Conservation (phyloP, 2,329 filamentous ascomycete species). For the Madurella mycetomatis region DNA sequence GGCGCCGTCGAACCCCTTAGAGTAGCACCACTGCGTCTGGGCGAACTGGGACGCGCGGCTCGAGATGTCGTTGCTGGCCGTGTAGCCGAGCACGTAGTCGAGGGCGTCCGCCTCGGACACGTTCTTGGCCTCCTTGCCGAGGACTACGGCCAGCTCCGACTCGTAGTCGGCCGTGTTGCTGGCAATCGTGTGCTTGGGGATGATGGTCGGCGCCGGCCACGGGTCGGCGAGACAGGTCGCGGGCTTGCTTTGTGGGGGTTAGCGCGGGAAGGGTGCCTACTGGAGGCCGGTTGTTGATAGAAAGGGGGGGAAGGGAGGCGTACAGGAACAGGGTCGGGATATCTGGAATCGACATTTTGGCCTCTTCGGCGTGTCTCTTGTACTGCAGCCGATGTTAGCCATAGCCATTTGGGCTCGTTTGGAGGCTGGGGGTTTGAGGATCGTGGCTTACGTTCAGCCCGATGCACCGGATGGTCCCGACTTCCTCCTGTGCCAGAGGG, state of each 20-base stretch:
- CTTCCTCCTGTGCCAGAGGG: slow-evolving; percentile 44
- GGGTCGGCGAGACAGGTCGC: slow-evolving; percentile 50
- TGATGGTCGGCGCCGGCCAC: slow-evolving; percentile 45
- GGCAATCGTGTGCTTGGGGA: slow-evolving; percentile 50
- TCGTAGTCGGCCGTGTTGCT: slow-evolving; percentile 56
- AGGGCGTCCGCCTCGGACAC: slow-evolving; percentile 53
- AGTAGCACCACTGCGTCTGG: slow-evolving; percentile 54
- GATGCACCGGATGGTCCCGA: slow-evolving; percentile 56
- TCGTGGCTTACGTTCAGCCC: slow-evolving; percentile 45
- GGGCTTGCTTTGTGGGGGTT: slow-evolving; percentile 41
- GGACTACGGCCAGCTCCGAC: slow-evolving; percentile 54
- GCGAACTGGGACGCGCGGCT: slow-evolving; percentile 52
- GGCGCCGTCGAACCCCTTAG: slow-evolving; percentile 55
- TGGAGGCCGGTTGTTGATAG: not conserved
- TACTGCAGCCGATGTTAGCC: slow-evolving; percentile 30
- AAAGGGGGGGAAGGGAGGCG: too few relatives aligned
- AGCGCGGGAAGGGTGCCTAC: not conserved
- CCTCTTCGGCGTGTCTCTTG: slow-evolving; percentile 47
- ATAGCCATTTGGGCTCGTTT: not conserved
- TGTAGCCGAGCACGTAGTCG: slow-evolving; percentile 59
- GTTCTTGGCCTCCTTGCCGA: slow-evolving; percentile 49
- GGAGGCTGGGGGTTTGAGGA: not conserved
- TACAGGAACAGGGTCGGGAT: slow-evolving; percentile 53
- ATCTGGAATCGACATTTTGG: slow-evolving; percentile 47
- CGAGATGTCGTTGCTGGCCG: slow-evolving; percentile 55